A percentile compares a stretch with the other conserved stretches of the same genome.
Conservation (phyloP, 1,284 basidiomycete species). For the Apiotrichum siamense region DNA sequence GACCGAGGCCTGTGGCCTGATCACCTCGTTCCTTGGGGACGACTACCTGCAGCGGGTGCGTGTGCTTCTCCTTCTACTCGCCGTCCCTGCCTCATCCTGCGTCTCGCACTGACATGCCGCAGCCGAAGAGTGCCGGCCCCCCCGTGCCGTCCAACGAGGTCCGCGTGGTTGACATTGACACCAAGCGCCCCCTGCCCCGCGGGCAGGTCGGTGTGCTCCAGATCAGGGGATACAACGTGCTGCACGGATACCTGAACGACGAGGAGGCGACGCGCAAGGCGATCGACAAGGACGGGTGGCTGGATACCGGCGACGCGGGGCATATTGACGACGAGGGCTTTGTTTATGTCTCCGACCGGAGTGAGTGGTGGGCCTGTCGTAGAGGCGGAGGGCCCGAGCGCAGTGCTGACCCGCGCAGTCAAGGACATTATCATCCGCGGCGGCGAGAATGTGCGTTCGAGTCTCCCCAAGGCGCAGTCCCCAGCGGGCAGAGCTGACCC, state of each 20-base stretch:
- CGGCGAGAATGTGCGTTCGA: slow-evolving; percentile 36
- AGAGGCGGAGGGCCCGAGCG: no score
- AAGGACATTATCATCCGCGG: slow-evolving; percentile 42
- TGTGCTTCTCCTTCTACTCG: no score
- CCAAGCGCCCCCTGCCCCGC: slow-evolving; percentile 14
- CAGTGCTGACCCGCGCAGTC: slow-evolving; percentile 1
- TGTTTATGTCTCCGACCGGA: slow-evolving; percentile 35
- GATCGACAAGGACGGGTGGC: slow-evolving; percentile 34
- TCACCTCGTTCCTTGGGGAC: slow-evolving; percentile 26
- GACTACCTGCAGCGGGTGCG: slow-evolving; percentile 27
- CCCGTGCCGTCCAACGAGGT: slow-evolving; percentile 32
- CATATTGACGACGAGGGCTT: slow-evolving; percentile 35
- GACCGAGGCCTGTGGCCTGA: slow-evolving; percentile 41
- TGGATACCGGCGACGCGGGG: slow-evolving; percentile 40
- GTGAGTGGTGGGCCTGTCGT: not conserved
- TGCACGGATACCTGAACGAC: slow-evolving; percentile 33
- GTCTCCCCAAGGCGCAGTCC: no score
- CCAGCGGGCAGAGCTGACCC: not conserved
- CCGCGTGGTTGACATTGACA: slow-evolving; percentile 29
- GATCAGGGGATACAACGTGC: slow-evolving; percentile 35
- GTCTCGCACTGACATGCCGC: not conserved
- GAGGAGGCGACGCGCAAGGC: slow-evolving; percentile 7
- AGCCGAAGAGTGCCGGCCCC: slow-evolving; percentile 19
- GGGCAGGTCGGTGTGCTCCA: slow-evolving; percentile 30
- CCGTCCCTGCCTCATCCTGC: no score